Conservation (phyloP, 179 eudicot genomes). For the Silene vulgaris region DNA sequence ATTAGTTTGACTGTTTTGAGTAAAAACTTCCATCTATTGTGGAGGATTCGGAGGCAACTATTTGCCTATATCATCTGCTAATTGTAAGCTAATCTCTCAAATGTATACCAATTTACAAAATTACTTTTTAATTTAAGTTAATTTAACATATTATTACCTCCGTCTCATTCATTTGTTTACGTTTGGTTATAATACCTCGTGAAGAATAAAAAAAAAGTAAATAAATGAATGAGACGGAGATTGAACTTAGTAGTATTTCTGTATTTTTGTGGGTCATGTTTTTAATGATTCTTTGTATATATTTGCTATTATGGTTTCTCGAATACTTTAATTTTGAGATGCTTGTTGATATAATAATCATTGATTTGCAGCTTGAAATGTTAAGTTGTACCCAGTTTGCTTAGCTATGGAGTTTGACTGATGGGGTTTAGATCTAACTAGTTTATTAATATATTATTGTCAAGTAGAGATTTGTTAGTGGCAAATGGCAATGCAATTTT, state of each 20-base stretch:
- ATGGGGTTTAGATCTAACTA: constrained; percentile 9
- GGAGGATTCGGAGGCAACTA: too few species aligned
- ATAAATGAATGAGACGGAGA: not conserved
- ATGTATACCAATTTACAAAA: too few species aligned
- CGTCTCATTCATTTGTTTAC: not conserved
- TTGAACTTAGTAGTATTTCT: not conserved
- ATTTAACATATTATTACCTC: not conserved
- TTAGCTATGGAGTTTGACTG: constrained; percentile 6
- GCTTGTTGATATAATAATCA: not conserved
- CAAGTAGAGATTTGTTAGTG: not conserved
- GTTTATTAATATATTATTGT: not conserved
- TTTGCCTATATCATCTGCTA: too few species aligned
- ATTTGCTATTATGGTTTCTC: not conserved
- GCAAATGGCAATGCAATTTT: not conserved
- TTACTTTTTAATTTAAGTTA: not conserved
- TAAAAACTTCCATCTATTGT: too few species aligned
- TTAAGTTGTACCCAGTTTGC: not conserved
- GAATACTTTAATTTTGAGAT: not conserved
- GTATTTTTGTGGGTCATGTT: not conserved
- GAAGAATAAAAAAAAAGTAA: not conserved
- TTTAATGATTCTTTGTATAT: not conserved
- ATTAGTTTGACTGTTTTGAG: too few species aligned
- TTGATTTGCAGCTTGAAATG: not conserved
- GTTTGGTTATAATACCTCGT: not conserved
- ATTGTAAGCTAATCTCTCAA: too few species aligned